phyloP scores from a whole-genome alignment of 441 rosid species.

The Gossypium schwendimanii region DNA sequence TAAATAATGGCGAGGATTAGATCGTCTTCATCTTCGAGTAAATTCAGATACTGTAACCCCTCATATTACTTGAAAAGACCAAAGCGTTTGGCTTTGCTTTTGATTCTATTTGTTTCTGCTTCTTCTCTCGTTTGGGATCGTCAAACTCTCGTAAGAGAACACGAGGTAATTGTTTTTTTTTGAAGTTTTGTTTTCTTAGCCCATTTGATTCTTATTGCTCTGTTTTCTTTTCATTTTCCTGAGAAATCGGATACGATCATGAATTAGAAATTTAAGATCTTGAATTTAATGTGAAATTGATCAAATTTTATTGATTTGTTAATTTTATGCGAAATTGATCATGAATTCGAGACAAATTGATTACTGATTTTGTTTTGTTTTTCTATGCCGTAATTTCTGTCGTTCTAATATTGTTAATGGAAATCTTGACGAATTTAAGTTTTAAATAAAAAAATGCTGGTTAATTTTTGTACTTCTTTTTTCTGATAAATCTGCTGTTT shows the following conservation, averaged over 20 bases:
- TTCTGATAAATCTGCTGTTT: neutral
- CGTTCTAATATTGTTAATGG: neutral
- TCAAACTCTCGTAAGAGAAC: conserved; percentile 67
- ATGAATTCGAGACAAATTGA: neutral
- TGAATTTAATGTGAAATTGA: too few species aligned
- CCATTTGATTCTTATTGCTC: neutral
- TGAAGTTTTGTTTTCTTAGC: neutral
- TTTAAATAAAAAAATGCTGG: neutral
- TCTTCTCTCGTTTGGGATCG: conserved; percentile 85
- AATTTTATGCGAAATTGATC: neutral
- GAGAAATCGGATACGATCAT: neutral
- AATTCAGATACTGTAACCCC: conserved; percentile 68
- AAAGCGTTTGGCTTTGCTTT: conserved; percentile 73
- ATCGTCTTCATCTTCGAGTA: conserved; percentile 35
- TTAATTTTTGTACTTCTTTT: neutral
- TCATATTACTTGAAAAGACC: conserved; percentile 83
- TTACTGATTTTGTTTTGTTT: neutral
- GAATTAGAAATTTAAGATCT: too few species aligned
- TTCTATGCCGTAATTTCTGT: neutral
- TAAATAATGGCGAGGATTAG: conserved; percentile 39
- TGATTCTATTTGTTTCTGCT: conserved; percentile 57
- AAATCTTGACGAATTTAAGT: neutral
- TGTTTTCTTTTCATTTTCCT: neutral
- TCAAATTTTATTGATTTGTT: neutral
- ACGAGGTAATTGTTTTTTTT: conserved; percentile 45